Base-by-base conservation (phyloP, 2,329 filamentous ascomycete genomes). In the Zopfia rhizophila region DNA sequence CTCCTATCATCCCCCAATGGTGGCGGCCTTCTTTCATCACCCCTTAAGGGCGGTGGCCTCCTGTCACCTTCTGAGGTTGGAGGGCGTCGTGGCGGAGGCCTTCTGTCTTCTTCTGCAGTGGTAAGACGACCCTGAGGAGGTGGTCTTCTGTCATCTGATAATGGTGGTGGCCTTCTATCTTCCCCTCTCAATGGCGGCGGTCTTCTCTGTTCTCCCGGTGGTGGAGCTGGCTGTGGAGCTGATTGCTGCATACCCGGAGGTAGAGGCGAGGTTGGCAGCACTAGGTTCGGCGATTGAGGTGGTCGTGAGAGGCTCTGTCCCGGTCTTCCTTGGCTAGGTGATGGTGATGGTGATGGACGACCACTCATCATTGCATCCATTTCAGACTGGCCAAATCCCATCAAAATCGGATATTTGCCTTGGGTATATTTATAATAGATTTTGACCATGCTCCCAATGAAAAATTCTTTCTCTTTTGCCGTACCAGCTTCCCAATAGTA, bases 401-500 rank as follows among this genome's bases (percentile, higher is more conserved):
- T 77, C 38, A 99, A 79, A 47, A 89, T 83, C 2, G 94, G 94
- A 22, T 85, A 74, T 63, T 87, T 88, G 10, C 93, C 93, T 19
- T 90, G 89, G 1, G 94, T 97, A 68, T 97, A 99, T 74, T 97
- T 99, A 61, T 87, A 87, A 70, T 90, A 99, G 56, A 99, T 97
- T 73, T 97, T 99, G 66, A 97, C 85, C 59, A 97, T 75, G 72
- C 92, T 97, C 23, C 90, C 91, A 63, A 99, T 94, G 73, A 99
- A 99, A 75, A 97, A 97, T 68, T 96, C 93, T 79, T 97, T 97
- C 75, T 99, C 94, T 76, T 97, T 97, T 40, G 90, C 83, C 1
- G 90, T 94, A 55, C 91, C 87, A 23, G 94, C 91, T 72, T 96
- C 86, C 94, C 94, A 99, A 72, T 94, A 99, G 74, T 99, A 99